These are phyloP conservation scores for Athelia sp. DNA, from an alignment of 1,284 basidiomycete genomes.

Conservation along the genomic window DNA sequence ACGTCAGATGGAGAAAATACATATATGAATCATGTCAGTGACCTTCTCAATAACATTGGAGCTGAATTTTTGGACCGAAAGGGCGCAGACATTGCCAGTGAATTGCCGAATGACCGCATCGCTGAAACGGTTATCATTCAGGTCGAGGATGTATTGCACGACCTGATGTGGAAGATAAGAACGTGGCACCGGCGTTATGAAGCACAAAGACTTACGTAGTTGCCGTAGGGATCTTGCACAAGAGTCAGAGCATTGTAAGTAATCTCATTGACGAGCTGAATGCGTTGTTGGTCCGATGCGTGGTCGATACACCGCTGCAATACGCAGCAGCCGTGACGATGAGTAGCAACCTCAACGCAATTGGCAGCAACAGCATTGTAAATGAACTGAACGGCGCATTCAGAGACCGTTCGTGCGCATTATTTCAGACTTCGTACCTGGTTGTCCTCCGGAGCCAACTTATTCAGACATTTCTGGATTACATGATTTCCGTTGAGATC, in stretches of 20 bases:
- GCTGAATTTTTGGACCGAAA: slow-evolving; percentile 98
- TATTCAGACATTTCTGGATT: slow-evolving; percentile 99
- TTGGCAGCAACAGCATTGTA: slow-evolving; percentile 99
- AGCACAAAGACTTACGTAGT: slow-evolving; percentile 59
- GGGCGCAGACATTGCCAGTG: slow-evolving; percentile 93
- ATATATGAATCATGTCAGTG: slow-evolving; percentile 9
- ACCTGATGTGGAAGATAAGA: slow-evolving; percentile 47
- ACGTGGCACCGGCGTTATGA: slow-evolving; percentile 1
- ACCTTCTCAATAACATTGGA: slow-evolving; percentile 94
- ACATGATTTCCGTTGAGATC: slow-evolving; percentile 99
- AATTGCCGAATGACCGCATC: slow-evolving; percentile 98
- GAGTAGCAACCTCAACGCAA: slow-evolving; percentile 98
- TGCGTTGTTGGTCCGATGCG: slow-evolving; percentile 91
- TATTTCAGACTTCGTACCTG: slow-evolving; percentile 51
- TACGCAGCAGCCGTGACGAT: slow-evolving; percentile 98
- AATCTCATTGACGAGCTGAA: slow-evolving; percentile 98
- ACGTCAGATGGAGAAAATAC: slow-evolving; percentile 10
- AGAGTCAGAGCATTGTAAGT: slow-evolving; percentile 97
- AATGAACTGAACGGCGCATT: slow-evolving; percentile 78
- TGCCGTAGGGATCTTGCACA: slow-evolving; percentile 98
- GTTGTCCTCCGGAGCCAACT: slow-evolving; percentile 96
- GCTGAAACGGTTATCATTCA: slow-evolving; percentile 97
- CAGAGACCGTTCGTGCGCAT: slow-evolving; percentile 4
- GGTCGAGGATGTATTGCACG: slow-evolving; percentile 95
- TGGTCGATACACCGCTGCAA: slow-evolving; percentile 99